phyloP scores from a whole-genome alignment of 192 early-diverging fungal genomes.

The Backusella parvicylindrica region DNA sequence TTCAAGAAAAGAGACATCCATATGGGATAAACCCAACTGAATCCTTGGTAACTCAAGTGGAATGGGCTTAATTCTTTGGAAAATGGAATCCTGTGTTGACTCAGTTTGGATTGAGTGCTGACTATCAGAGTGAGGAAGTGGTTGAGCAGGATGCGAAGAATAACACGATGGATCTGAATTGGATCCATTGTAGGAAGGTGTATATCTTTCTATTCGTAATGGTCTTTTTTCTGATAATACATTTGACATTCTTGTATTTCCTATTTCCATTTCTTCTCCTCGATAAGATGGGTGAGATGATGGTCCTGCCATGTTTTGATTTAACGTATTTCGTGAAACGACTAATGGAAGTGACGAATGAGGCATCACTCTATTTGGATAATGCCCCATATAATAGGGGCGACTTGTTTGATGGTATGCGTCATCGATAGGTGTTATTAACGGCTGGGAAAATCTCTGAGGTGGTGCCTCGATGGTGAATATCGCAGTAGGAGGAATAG shows the following conservation, averaged over 20 bases:
- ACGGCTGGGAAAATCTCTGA: conserved; percentile 6
- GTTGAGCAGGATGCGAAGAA: neutral
- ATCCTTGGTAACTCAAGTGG: conserved; percentile 9
- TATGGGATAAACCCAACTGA: conserved; percentile 8
- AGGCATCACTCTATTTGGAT: neutral
- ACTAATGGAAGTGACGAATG: neutral
- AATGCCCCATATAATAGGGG: conserved; percentile 1
- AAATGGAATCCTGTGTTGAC: conserved; percentile 4
- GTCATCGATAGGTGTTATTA: neutral
- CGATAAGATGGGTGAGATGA: neutral
- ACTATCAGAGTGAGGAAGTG: neutral
- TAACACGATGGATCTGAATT: neutral
- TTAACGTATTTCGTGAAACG: neutral
- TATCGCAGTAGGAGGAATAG: conserved; percentile 5
- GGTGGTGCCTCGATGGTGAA: conserved; percentile 8
- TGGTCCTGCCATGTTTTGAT: neutral
- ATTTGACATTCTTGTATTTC: neutral
- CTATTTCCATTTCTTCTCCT: neutral
- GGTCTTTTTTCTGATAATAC: neutral
- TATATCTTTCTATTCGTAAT: neutral
- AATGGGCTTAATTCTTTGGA: neutral
- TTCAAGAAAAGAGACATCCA: conserved; percentile 9
- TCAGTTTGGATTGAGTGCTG: neutral
- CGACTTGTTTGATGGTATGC: neutral
- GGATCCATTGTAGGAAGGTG: neutral